phyloP scores from a whole-genome alignment of 805 yeast species.

The Candida broadrunensis region DNA sequence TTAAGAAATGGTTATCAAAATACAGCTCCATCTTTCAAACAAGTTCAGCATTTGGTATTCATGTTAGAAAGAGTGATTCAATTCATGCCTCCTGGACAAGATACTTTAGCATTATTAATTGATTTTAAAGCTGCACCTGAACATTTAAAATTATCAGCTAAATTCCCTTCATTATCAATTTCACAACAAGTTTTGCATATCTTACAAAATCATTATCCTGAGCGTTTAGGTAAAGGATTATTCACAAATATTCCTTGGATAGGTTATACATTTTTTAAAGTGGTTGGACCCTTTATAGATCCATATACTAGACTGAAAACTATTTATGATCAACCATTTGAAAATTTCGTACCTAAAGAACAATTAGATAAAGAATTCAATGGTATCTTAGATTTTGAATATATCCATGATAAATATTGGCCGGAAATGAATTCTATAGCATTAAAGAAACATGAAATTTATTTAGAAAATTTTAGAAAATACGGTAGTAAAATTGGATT shows the following conservation, averaged over 20 bases:
- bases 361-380: constrained; percentile 52
- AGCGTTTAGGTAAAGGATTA: constrained; percentile 51
- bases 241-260: constrained; percentile 57
- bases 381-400: constrained; percentile 49
- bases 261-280: constrained; percentile 53
- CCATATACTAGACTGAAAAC: constrained; percentile 58
- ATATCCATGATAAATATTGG: constrained; percentile 55
- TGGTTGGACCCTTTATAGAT: constrained; percentile 57
- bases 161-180: constrained; percentile 48
- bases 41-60: constrained; percentile 55
- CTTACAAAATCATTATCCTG: constrained; percentile 58
- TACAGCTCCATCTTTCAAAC: constrained; percentile 48
- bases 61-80: constrained; percentile 54
- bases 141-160: constrained; percentile 34
- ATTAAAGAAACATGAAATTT: constrained; percentile 29
- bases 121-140: constrained; percentile 51
- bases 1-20: constrained; percentile 55
- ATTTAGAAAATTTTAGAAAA: constrained; percentile 35
- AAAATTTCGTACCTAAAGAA: constrained; percentile 48
- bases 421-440: constrained; percentile 45
- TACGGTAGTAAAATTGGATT: constrained; percentile 51
- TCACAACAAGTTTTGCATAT: constrained; percentile 50
- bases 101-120: constrained; percentile 50
- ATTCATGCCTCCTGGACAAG: constrained; percentile 59
- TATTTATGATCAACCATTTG: constrained; percentile 56